Base-by-base conservation (phyloP, 768 basidiomycete genomes). In the Phylloporus sp. region DNA sequence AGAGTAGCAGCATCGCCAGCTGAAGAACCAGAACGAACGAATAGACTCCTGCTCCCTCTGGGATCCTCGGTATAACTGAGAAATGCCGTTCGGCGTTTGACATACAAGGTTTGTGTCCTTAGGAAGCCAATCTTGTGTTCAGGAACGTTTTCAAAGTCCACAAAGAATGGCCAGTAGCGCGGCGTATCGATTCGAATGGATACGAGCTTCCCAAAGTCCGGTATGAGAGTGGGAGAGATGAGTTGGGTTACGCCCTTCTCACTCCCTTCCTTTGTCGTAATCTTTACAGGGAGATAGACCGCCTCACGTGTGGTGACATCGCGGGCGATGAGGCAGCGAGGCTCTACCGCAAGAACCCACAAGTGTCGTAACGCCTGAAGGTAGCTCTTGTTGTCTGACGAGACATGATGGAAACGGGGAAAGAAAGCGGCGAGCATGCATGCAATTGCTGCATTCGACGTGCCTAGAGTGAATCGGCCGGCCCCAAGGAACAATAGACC, bases 281-380 rank as follows among this genome's bases (percentile, higher is more conserved):
- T 82, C 69, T 93, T 95, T 62, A 97, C 80, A 0, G 95, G 97
- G 0, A 99, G 79, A 66, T 94, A 95, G 22, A 95, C 91, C 0
- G 92, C 84, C 65, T 97, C 91, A 4, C 80, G 79, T 3, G 89
- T 91, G 59, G 97, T 94, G 27, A 97, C 91, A 59, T 99, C 97
- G 27, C 91, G 81, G 0, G 93, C 91, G 32, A 94, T 80, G 16
- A 99, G 76, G 64, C 95, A 97, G 43, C 95, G 73, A 5, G 97
- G 97, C 61, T 99, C 95, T 6, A 89, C 87, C 1, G 97, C 95
- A 39, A 99, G 77, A 2, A 91, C 93, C 97, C 97, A 99, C 22
- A 99, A 71, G 66, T 98, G 95, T 7, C 97, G 84, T 54, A 95
- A 80, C 1, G 94, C 92, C 68, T 97, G 97, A 3, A 97, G 77